Evolutionary conservation across 495 filamentous ascomycete species (phyloP), one percentile per base, ranked within the genome.

Genomic region (Letharia columbiana): DNA sequence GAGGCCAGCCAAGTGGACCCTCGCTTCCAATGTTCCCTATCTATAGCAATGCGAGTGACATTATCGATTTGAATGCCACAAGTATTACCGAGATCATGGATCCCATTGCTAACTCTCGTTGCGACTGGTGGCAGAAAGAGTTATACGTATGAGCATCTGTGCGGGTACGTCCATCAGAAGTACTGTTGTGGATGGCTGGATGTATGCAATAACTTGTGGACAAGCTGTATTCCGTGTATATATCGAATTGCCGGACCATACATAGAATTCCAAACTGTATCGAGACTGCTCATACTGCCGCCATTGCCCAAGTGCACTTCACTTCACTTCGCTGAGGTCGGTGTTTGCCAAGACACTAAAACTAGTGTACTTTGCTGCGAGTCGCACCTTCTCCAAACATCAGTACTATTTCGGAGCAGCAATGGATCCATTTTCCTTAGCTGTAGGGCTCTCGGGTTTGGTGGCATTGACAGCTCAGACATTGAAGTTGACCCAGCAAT

Each of bases 81-180:
- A 73, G 73, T 20, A 80, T 86, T 47, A 72, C 68, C 5, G 64
- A 74, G 40, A 74, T 74, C 47, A 73, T 66, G 67, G 82, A 86
- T 71, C 69, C 73, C 13, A 76, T 77, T 23, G 76, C 75, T 10
- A 83, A 80, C 63, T 64, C 61, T 41, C 69, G 83, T n/a, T 81
- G 78, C 72, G 54, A 61, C n/a, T 79, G 70, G 66, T 79, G 77
- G 78, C 70, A 71, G 65, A 69, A 71, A 39, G 63, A 50, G 40
- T 15, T 71, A 56, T 71, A 71, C 39, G 37, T 61, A 17, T 68
- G 49, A 62, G 35, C 8, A 4, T 40, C 54, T 37, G 33, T 6
- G 54, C 3, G 17, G 17, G 52, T 35, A 35, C 17, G 35, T 2
- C 31, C 17, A 12, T 17, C 8, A 0, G 17, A 57, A 57, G 33